Evolutionary conservation across 2,329 filamentous ascomycete genomes (phyloP), one percentile per base, ranked within the genome.

Genomic region (Trichoderma polysporum): DNA sequence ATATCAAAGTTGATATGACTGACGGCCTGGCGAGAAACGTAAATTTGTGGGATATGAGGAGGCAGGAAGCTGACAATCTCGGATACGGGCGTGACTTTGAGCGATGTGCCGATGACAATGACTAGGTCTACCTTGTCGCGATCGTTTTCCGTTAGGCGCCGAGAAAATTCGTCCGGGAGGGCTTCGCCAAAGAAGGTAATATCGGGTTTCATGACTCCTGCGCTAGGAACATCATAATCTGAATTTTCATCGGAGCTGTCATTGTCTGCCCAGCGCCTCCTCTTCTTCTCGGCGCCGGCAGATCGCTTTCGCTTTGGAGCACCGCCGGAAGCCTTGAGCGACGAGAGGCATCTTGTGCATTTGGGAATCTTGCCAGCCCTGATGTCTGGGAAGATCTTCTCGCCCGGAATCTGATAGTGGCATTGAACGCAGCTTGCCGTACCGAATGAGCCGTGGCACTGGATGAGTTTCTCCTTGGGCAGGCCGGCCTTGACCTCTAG

Each of bases 161-260:
- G 83, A 66, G 91, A 91, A 79, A 99, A 99, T 71, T 88, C 86
- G 72, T 92, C 88, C 0, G 94, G 94, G 1, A 99, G 88, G 59
- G 89, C 85, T 80, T 99, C 95, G 72, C 94, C 94, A 74, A 98
- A 98, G 82, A 99, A 98, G 54, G 93, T 98, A 75, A 99, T 98
- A 80, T 98, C 94, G 9, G 95, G 95, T 84, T 91, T 97, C 93
- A 97, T 97, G 76, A 97, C 88, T 66, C 92, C 93, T 2, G 88
- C 86, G 56, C 85, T 83, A 2, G 88, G 88, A 45, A 91, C 87
- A 69, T 81, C 79, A 70, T 81, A 84, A 47, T 83, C 81, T 31
- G 81, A 80, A 62, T 84, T 82, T 15, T 83, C 78, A 45, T 76
- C 80, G 52, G 76, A 79, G 68, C 79, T 79, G 70, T 76, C 79